Conservation (phyloP, 2,329 filamentous ascomycete genomes). For the Pseudocercospora fijiensis region DNA sequence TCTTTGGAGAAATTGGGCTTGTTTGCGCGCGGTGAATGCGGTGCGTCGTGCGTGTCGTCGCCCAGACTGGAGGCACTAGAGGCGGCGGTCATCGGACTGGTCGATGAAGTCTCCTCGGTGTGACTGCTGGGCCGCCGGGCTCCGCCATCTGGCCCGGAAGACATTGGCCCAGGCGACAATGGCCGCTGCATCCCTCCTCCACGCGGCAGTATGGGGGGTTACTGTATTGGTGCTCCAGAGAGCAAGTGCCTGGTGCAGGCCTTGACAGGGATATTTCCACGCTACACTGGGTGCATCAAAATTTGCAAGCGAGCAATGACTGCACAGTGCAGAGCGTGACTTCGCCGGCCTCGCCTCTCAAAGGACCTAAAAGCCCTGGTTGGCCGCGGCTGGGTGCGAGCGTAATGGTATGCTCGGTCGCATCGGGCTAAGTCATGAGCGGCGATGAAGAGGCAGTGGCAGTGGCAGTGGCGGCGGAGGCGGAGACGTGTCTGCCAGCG, state of each 20-base stretch:
- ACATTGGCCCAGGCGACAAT: neutral
- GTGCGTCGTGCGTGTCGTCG: neutral
- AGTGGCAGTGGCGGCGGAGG: neutral
- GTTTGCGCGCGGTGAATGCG: conserved; percentile 7
- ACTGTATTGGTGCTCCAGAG: neutral
- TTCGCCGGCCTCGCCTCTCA: neutral
- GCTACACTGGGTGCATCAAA: conserved; percentile 7
- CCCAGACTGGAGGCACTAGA: conserved; percentile 4
- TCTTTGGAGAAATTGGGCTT: conserved; percentile 16
- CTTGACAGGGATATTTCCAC: conserved; percentile 6
- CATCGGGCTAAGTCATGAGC: conserved; percentile 7
- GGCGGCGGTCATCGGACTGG: conserved; percentile 1
- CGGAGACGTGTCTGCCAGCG: neutral
- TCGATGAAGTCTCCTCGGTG: conserved; percentile 6
- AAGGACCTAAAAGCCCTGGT: conserved; percentile 27
- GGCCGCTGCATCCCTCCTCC: neutral
- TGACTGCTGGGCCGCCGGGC: conserved; percentile 12
- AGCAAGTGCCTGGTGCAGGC: neutral
- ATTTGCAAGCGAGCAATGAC: conserved; percentile 1
- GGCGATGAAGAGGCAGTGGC: neutral
- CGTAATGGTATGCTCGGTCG: neutral
- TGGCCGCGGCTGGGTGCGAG: conserved; percentile 7
- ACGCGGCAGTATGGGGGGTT: neutral
- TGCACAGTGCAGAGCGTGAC: neutral
- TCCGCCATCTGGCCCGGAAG: conserved; percentile 6